Base-by-base conservation (phyloP, 148 eudicot species). In the Oxyria digyna region DNA sequence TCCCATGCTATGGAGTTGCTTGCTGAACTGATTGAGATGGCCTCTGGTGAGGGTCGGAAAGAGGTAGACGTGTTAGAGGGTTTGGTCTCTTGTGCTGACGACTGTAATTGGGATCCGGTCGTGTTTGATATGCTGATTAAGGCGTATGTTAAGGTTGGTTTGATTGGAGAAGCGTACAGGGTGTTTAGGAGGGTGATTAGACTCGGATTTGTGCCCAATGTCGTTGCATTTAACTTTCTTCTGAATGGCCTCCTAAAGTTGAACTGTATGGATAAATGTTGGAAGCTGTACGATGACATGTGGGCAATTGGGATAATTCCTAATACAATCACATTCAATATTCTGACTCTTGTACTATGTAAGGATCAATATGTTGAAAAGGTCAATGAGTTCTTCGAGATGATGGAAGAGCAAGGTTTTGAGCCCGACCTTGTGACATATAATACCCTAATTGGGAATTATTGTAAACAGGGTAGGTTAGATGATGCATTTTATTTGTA, bases 381-480 rank as follows among this genome's bases (percentile, higher is more conserved):
- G 83, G 84, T 87, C 41, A 85, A 89, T 71, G 84, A 79, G 62
- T 87, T 93, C 72, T 69, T 93, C 73, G 91, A 93, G 76, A 86
- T 85, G 79, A 86, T 93, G 87, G 98, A 93, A 81, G 98, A 93
- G 74, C 89, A 85, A 76, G 96, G 96, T 54, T 93, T 93, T 82
- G 88, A 81, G 38, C 98, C 95, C 4, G 96, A 93, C 74, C 75
- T 87, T 71, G 91, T 93, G 69, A 93, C 96, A 0, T 93, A 89
- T 78, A 89, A 89, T 76, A 93, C 84, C 46, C 66, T 93, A 33
- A 79, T 93, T 72, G 81, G 80, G 76, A 83, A 85, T 76, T 89
- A 87, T 79, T 89, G 96, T 79, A 83, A 77, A 46, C 78, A 76
- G 50, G 74, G 78, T 40, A 87, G 89, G 74, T 62, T 89, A 76